Evolutionary conservation across 805 yeast species (phyloP), one percentile per base, ranked within the genome.

Genomic region (Metschnikowia gelsemii): DNA sequence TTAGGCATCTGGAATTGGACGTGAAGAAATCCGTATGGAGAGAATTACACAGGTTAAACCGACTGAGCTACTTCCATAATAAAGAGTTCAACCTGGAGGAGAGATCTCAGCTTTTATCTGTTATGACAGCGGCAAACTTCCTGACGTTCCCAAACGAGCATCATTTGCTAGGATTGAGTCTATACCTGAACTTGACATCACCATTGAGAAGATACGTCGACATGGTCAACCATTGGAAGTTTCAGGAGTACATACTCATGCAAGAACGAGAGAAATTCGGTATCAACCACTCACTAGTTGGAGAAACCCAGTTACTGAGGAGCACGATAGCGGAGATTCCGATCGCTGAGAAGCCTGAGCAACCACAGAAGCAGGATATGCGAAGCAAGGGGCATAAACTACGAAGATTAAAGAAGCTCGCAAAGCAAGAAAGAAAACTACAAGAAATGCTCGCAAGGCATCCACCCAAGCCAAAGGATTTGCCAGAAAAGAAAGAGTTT

Each of bases 151-250:
- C 85, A 0, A 47, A 52, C 0, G 56, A 53, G 0, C 96, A 89
- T 62, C 66, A 70, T 17, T 77, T 84, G 49, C 62, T 88, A 20
- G 95, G 90, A 3, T 62, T 86, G 7, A 59, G 63, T 0, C 58
- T 65, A 5, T 88, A 90, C 55, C 71, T 84, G 4, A 84, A 87
- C 14, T 82, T 86, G 7, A 90, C 98, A 0, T 89, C 63, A 2
- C 63, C 63, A 2, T 51, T 59, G 41, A 35, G 63, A 36, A 45
- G 63, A 36, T 58, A 55, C 32, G 54, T 55, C 5, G 63, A 59
- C 34, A 51, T 58, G 49, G 59, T 89, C 7, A 82, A 83, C 54
- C 97, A 90, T 55, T 77, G 90, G 78, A 91, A 85, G 53, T 47
- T 87, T 42, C 51, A 50, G 32, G 47, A 35, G 24, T 33, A 24